Evolutionary conservation across 2,329 filamentous ascomycete genomes (phyloP), one percentile per base, ranked within the genome.

Genomic region (Fusarium continuum): DNA sequence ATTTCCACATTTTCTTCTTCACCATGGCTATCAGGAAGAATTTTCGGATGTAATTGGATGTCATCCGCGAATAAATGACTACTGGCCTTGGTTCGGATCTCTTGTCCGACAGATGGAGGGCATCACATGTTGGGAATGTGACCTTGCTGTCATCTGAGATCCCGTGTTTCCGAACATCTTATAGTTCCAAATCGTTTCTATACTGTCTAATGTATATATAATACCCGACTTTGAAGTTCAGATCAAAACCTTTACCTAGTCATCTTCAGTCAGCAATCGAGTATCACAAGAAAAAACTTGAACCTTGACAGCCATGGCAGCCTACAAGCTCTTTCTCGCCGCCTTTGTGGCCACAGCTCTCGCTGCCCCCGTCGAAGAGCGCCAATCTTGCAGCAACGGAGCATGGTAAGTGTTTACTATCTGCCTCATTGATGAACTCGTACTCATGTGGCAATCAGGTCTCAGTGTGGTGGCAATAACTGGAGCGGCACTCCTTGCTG

Each of bases 401-500:
- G 55, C 43, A 4, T 70, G 67, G 67, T 70, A 43, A 19, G 65
- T 40, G 3, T 8, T 3, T 3, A 1, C 8, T 6, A 1, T 3
- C 2, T 5, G 2, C 0, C 1, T 4, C 1, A 1, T 8, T 5
- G 0, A 4, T 0, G 2, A 2, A 6, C 7, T 11, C 3, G 6
- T 8, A 19, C 55, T 68, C 1, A 68, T 36, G 39, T 3, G 4
- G 1, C 20, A 75, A 5, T 72, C 67, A 72, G 70, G 70, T 53
- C 62, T 19, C 81, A 82, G 55, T 83, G 81, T 35, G 81, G 80
- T 53, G 80, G 81, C n/a, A 74, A 63, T n/a, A 75, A 72, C 49
- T 83, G 73, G 73, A 69, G 58, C 14, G 81, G 80, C 19, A 64
- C 78, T n/a, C 80, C 78, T 3, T 81, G 79, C 73, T 83, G 81